Base-by-base conservation (phyloP, 805 yeast species). In the Sugiyamaella lignohabitans region DNA sequence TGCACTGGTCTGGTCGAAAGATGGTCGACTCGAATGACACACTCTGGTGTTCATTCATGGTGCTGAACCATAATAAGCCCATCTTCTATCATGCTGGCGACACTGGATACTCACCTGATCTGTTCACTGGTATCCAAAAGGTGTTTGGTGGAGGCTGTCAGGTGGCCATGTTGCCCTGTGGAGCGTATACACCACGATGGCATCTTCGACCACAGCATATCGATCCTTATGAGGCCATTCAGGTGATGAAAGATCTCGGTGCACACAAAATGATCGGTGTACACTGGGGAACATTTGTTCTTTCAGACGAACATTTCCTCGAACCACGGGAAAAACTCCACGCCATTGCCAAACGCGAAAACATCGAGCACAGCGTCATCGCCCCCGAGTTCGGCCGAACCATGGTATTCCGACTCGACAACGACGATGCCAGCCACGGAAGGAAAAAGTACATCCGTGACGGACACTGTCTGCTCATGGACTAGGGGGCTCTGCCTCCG, bases 141-240 rank as follows among this genome's bases (percentile, higher is more conserved):
- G 75, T 71, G 23, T 82, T 73, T 59, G 94, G 94, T 0, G 43
- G 58, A 1, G 79, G 80, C 1, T 74, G 78, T 5, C 67, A 65
- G 47, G 67, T 89, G 23, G 86, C 89, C 0, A 72, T 91, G 64
- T 66, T 91, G 14, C 98, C 98, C 0, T 87, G 94, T 52, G 98
- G 98, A 0, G 96, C 95, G 50, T 91, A 91, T 63, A 83, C 89
- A 55, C 98, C 98, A 0, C 78, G 84, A 56, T 87, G 96, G 96
- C 97, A 89, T 59, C 89, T 91, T 59, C 76, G 76, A 48, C 91
- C 96, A 3, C 76, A 96, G 55, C 98, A 91, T 60, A 84, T 82
- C 42, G 79, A 80, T 42, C 97, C 98, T 0, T 71, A 67, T 34
- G 98, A 91, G 58, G 80, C 89, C 8, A 52, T 85, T 2, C 69